These are phyloP conservation scores for Lepidium didymum DNA, from an alignment of 345 rosid genomes.

Conservation along the genomic window DNA sequence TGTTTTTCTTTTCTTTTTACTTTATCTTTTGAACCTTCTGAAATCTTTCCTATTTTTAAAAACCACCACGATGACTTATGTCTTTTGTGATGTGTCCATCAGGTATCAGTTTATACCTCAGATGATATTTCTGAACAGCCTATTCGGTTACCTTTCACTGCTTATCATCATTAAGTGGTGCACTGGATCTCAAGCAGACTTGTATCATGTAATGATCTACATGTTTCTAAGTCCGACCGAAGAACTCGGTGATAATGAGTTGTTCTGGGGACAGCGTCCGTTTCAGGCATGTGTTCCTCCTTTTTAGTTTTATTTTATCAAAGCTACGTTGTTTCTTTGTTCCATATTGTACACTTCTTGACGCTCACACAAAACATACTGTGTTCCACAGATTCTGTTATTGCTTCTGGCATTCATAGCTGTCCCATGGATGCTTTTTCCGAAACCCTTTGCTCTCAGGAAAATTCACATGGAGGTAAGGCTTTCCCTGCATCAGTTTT, in stretches of 20 bases:
- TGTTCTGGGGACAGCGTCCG: slow-evolving; percentile 93
- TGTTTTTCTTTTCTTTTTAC: background rate
- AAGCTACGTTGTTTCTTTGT: slow-evolving; percentile 3
- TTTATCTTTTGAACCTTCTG: background rate
- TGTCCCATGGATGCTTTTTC: slow-evolving; percentile 98
- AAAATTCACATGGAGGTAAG: slow-evolving; percentile 77
- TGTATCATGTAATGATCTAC: slow-evolving; percentile 98
- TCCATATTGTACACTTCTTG: slow-evolving; percentile 7
- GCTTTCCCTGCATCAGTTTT: background rate
- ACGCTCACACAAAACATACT: background rate
- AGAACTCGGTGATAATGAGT: slow-evolving; percentile 77
- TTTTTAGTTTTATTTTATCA: background rate
- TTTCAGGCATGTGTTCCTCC: slow-evolving; percentile 55
- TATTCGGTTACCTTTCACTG: slow-evolving; percentile 93
- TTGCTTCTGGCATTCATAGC: slow-evolving; percentile 75
- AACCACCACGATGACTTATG: slow-evolving; percentile 5
- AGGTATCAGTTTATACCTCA: slow-evolving; percentile 99
- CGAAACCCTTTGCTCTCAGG: slow-evolving; percentile 87
- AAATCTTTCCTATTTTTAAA: background rate
- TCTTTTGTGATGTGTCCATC: slow-evolving; percentile 26
- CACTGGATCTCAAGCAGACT: slow-evolving; percentile 96
- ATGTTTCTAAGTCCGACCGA: slow-evolving; percentile 97
- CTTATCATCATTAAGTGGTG: slow-evolving; percentile 94
- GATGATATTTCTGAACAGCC: slow-evolving; percentile 86
- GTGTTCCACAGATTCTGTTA: slow-evolving; percentile 56